phyloP scores from a whole-genome alignment of 352 stramenopile genomes.

The Albugo laibachii region DNA sequence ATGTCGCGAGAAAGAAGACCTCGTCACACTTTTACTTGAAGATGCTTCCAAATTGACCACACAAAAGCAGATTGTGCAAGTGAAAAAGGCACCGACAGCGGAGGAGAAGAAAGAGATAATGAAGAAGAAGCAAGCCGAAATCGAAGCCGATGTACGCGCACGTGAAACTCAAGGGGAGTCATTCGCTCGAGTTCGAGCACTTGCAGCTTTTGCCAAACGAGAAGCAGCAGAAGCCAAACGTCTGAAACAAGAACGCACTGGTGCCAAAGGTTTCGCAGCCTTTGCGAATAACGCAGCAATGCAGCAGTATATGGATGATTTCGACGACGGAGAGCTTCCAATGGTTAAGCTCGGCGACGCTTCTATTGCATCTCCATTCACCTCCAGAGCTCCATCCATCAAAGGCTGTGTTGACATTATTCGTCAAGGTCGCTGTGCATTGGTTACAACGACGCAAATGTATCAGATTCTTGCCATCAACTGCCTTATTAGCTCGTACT shows the following conservation, averaged over 20 bases:
- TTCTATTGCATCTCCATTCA: conserved; percentile 98
- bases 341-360: conserved; percentile 99
- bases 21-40: conserved; percentile 62
- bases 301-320: conserved; percentile 81
- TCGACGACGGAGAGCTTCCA: conserved; percentile 80
- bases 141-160: conserved; percentile 58
- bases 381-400: conserved; percentile 84
- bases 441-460: conserved; percentile 98
- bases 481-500: conserved; percentile 95
- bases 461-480: conserved; percentile 98
- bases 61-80: conserved; percentile 25
- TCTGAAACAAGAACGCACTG: conserved; percentile 39
- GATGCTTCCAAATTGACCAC: conserved; percentile 18
- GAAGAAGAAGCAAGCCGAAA: conserved; percentile 52
- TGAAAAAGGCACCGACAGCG: conserved; percentile 38
- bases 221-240: conserved; percentile 55
- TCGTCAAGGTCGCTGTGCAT: conserved; percentile 93
- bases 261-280: conserved; percentile 65
- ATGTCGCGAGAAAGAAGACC: conserved; percentile 68
- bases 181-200: conserved; percentile 71
- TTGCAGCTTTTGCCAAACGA: conserved; percentile 68
- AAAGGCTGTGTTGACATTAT: conserved; percentile 91
- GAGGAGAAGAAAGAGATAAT: conserved; percentile 77
- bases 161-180: conserved; percentile 66
- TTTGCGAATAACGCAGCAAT: conserved; percentile 77